phyloP scores from a whole-genome alignment of 2,329 filamentous ascomycete genomes.

The Fusarium sp. region DNA sequence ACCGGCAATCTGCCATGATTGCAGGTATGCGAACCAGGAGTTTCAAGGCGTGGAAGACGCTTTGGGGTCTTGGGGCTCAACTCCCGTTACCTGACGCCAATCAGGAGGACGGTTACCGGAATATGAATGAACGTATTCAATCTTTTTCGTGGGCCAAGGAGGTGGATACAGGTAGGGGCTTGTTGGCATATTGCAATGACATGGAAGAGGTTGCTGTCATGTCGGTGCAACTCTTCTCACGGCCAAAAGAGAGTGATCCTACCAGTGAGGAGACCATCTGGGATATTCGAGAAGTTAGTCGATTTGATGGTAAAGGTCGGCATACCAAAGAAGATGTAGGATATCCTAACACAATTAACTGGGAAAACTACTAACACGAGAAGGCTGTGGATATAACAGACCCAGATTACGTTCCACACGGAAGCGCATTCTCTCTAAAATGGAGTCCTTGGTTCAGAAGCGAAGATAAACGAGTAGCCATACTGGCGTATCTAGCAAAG shows the following conservation, averaged over 20 bases:
- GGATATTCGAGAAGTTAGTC: slow-evolving; percentile 63
- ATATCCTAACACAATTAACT: neutral
- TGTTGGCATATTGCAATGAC: slow-evolving; percentile 67
- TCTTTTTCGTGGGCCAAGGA: slow-evolving; percentile 67
- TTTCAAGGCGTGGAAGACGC: slow-evolving; percentile 64
- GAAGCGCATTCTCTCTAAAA: slow-evolving; percentile 63
- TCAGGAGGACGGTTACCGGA: slow-evolving; percentile 49
- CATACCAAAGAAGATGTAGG: slow-evolving; percentile 54
- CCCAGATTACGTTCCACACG: slow-evolving; percentile 62
- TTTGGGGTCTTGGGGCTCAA: slow-evolving; percentile 68
- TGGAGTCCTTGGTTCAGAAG: slow-evolving; percentile 66
- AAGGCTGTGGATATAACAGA: slow-evolving; percentile 54
- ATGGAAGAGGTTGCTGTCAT: slow-evolving; percentile 63
- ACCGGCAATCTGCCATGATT: slow-evolving; percentile 45
- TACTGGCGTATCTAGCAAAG: slow-evolving; percentile 63
- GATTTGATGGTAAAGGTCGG: slow-evolving; percentile 62
- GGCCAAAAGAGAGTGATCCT: slow-evolving; percentile 33
- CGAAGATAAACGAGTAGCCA: slow-evolving; percentile 54
- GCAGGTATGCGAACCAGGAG: slow-evolving; percentile 53
- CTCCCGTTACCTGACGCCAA: slow-evolving; percentile 61
- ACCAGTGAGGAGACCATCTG: slow-evolving; percentile 55
- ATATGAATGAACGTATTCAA: slow-evolving; percentile 60
- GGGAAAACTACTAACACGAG: slow-evolving; percentile 18
- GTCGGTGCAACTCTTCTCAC: slow-evolving; percentile 57
- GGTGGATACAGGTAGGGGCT: slow-evolving; percentile 55